Percentiles rank a stretch among this genome's conserved stretches.
Evolutionary conservation across 306 rosid genomes (phyloP).

Genomic region (Quercus glauca): DNA sequence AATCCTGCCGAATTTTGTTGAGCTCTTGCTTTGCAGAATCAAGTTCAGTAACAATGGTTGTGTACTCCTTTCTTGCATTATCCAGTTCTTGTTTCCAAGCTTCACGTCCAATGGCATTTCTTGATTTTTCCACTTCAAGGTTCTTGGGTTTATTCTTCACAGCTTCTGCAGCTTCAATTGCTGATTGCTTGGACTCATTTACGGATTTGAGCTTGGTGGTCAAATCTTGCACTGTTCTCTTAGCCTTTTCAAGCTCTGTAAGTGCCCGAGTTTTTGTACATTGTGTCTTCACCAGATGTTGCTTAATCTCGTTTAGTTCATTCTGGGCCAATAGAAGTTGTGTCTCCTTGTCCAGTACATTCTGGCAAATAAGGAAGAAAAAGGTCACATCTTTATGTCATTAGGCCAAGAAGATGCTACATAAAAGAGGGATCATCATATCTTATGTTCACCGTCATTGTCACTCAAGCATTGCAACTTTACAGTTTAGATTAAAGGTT

Average conservation of each 20-base stretch:
- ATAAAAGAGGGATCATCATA: neutral
- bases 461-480: neutral
- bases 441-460: neutral
- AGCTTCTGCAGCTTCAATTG: constrained; percentile 52
- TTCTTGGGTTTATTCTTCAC: constrained; percentile 41
- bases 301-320: constrained; percentile 53
- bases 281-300: constrained; percentile 42
- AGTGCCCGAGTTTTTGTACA: constrained; percentile 44
- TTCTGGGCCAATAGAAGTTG: constrained; percentile 63
- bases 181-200: constrained; percentile 53
- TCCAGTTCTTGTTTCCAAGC: constrained; percentile 68
- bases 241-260: constrained; percentile 66
- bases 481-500: neutral
- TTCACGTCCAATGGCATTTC: constrained; percentile 36
- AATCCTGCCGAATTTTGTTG: constrained; percentile 70
- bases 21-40: constrained; percentile 81
- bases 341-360: constrained; percentile 70
- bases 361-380: constrained; percentile 30
- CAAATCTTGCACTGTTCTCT: constrained; percentile 45
- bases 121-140: constrained; percentile 40
- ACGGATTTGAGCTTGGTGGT: constrained; percentile 45
- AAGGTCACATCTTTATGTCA: neutral
- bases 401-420: neutral
- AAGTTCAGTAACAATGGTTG: constrained; percentile 38
- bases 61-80: constrained; percentile 52